These are phyloP conservation scores for Ulmus americana DNA, from an alignment of 331 rosid genomes.

Conservation along the genomic window DNA sequence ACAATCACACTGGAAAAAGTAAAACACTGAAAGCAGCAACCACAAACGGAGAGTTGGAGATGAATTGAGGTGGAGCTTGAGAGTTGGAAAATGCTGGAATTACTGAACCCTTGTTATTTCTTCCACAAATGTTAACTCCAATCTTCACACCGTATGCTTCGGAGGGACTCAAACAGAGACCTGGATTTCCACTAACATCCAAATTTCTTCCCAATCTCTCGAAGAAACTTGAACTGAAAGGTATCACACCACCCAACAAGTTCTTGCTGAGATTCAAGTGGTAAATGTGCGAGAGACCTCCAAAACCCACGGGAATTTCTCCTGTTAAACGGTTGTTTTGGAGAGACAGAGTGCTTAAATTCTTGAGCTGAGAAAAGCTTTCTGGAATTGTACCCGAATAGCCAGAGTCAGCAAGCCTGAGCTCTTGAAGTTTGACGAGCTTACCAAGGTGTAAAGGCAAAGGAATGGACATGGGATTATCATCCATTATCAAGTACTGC, in stretches of 20 bases:
- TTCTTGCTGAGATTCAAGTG: constrained; percentile 51
- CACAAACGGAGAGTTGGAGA: constrained; percentile 18
- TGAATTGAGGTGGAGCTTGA: constrained; percentile 12
- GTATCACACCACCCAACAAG: constrained; percentile 35
- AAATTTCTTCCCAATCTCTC: constrained; percentile 41
- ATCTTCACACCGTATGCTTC: constrained; percentile 30
- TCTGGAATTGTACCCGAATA: constrained; percentile 41
- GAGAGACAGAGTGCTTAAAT: constrained; percentile 42
- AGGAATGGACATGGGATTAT: constrained; percentile 35
- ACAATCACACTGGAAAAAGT: constrained; percentile 9
- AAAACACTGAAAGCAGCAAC: constrained; percentile 12
- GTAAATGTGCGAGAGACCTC: constrained; percentile 38
- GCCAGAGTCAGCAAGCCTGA: constrained; percentile 44
- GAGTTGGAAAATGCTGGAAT: constrained; percentile 27
- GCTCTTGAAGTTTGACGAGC: constrained; percentile 42
- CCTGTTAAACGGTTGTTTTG: constrained; percentile 41
- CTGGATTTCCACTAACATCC: constrained; percentile 47
- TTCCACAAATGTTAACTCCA: constrained; percentile 43
- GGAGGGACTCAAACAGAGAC: constrained; percentile 42
- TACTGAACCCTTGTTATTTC: constrained; percentile 18
- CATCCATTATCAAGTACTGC: constrained; percentile 52
- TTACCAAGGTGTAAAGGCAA: constrained; percentile 38
- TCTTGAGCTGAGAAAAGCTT: constrained; percentile 34
- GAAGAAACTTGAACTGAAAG: constrained; percentile 48
- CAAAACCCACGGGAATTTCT: constrained; percentile 33